Conservation (phyloP, 2,329 filamentous ascomycete species). For the Penicillium sp. region DNA sequence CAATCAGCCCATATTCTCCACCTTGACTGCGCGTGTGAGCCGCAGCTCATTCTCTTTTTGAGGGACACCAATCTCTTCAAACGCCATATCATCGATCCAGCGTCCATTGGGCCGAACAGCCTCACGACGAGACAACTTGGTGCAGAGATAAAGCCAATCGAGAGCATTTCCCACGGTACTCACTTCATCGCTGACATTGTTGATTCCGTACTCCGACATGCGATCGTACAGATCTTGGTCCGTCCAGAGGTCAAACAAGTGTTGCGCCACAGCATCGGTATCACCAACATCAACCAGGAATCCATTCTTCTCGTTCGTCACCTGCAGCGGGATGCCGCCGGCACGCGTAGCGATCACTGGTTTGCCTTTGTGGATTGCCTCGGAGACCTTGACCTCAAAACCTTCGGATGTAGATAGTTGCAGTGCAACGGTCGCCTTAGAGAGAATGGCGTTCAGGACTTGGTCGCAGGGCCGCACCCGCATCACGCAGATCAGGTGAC, state of each 20-base stretch:
- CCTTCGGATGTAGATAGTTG: conserved; percentile 80
- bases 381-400: conserved; percentile 83
- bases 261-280: conserved; percentile 64
- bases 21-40: conserved; percentile 43
- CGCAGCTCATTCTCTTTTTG: conserved; percentile 61
- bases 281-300: conserved; percentile 73
- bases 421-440: conserved; percentile 68
- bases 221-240: conserved; percentile 62
- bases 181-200: conserved; percentile 75
- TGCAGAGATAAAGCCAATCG: conserved; percentile 73
- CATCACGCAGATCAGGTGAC: conserved; percentile 68
- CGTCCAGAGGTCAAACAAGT: conserved; percentile 65
- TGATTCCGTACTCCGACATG: conserved; percentile 64
- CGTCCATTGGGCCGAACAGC: conserved; percentile 57
- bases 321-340: conserved; percentile 78
- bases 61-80: conserved; percentile 60
- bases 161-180: conserved; percentile 76
- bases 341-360: conserved; percentile 72
- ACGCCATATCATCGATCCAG: conserved; percentile 74
- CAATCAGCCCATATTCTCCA: conserved; percentile 26
- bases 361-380: conserved; percentile 75
- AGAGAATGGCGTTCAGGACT: conserved; percentile 72
- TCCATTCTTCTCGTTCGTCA: conserved; percentile 68
- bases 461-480: conserved; percentile 76
- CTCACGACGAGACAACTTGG: conserved; percentile 60